Percentiles rank a stretch among this genome's conserved stretches.
These are phyloP conservation scores for Penicillium sp. DNA, from an alignment of 2,329 filamentous ascomycete species.

Conservation along the genomic window DNA sequence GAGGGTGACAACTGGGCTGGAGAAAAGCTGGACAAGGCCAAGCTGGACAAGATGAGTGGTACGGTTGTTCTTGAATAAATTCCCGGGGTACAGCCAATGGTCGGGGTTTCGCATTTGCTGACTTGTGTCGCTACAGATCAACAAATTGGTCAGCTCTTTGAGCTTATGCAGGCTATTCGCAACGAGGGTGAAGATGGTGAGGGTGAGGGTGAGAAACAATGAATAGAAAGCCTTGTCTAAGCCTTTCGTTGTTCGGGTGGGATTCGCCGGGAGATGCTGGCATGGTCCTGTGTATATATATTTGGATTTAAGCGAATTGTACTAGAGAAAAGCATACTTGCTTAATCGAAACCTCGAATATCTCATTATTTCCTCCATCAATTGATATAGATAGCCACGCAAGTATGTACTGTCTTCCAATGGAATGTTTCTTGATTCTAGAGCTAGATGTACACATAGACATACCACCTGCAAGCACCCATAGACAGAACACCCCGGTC, in stretches of 20 bases:
- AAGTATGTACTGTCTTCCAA: no score
- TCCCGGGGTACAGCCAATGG: background rate
- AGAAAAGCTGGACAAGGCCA: constrained; percentile 76
- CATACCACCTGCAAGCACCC: no score
- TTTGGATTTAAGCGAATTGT: background rate
- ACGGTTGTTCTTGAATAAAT: constrained; percentile 34
- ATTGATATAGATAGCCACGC: no score
- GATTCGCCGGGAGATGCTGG: constrained; percentile 17
- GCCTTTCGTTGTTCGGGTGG: background rate
- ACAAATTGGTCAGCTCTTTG: constrained; percentile 89
- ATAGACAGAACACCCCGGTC: no score
- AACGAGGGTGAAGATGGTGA: constrained; percentile 40
- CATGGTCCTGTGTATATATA: constrained; percentile 18
- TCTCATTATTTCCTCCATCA: no score
- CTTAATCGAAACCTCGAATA: background rate
- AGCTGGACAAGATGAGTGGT: constrained; percentile 95
- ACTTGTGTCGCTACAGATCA: constrained; percentile 61
- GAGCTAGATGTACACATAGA: no score
- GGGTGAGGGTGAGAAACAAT: constrained; percentile 30
- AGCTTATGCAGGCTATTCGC: constrained; percentile 82
- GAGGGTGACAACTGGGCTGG: constrained; percentile 85
- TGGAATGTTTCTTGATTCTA: no score
- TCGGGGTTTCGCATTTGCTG: background rate
- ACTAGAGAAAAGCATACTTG: background rate
- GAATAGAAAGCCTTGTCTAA: background rate